Conservation (phyloP, 1,139 yeast genomes). For the Saccharomyces pastorianus region DNA sequence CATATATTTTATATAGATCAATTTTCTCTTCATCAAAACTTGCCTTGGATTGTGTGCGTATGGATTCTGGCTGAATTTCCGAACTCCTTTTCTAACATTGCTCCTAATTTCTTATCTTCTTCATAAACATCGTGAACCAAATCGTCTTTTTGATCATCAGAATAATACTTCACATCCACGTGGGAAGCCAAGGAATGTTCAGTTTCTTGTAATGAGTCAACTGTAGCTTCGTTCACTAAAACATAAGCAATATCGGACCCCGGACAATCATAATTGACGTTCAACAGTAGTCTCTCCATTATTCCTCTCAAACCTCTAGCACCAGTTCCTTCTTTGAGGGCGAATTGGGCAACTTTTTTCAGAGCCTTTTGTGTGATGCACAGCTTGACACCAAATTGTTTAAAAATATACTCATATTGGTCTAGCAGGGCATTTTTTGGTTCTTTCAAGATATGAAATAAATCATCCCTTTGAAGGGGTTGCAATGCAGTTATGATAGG, state of each 20-base stretch:
- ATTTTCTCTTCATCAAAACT: neutral
- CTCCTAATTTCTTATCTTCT: constrained; percentile 35
- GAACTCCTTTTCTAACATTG: constrained; percentile 27
- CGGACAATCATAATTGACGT: constrained; percentile 48
- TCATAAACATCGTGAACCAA: constrained; percentile 32
- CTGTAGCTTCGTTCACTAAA: constrained; percentile 36
- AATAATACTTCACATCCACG: constrained; percentile 38
- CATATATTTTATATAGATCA: neutral
- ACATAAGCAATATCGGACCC: constrained; percentile 42
- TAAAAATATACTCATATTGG: constrained; percentile 44
- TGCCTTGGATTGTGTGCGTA: constrained; percentile 13
- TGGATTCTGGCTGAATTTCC: constrained; percentile 9
- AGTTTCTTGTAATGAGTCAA: constrained; percentile 31
- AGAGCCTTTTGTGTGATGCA: constrained; percentile 41
- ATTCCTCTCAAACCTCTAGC: constrained; percentile 48
- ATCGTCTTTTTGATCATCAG: constrained; percentile 34
- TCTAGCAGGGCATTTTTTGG: constrained; percentile 44
- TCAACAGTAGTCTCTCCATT: constrained; percentile 40
- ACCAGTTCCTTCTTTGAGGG: constrained; percentile 44
- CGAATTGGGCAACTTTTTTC: constrained; percentile 37
- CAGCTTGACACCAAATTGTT: constrained; percentile 41
- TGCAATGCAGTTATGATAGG: constrained; percentile 43
- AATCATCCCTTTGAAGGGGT: constrained; percentile 37
- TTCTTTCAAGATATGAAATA: constrained; percentile 41
- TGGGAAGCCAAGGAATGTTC: constrained; percentile 28